A percentile compares a stretch with the other conserved stretches of the same genome.
Conservation (phyloP, 2,329 filamentous ascomycete genomes). For the Aspergillus sp. region DNA sequence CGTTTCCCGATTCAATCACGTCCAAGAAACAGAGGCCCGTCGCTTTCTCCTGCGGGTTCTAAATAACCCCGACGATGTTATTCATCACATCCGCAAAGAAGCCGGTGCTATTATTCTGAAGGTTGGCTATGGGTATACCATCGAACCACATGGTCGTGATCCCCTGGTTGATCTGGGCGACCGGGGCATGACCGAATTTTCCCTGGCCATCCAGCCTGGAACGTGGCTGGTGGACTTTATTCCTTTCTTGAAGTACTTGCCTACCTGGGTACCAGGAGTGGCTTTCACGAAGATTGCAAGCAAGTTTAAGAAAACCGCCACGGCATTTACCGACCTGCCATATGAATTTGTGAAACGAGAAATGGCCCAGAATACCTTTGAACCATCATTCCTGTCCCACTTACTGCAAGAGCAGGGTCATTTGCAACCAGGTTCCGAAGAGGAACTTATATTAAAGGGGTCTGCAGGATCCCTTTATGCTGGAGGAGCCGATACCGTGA, state of each 20-base stretch:
- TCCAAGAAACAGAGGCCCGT: constrained; percentile 42
- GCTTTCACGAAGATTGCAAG: constrained; percentile 39
- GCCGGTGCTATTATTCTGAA: constrained; percentile 38
- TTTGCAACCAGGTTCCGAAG: constrained; percentile 17
- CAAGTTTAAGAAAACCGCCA: constrained; percentile 26
- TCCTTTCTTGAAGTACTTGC: constrained; percentile 32
- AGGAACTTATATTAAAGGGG: constrained; percentile 25
- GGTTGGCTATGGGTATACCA: constrained; percentile 32
- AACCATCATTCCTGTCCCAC: constrained; percentile 37
- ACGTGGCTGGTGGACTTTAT: constrained; percentile 44
- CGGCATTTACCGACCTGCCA: constrained; percentile 32
- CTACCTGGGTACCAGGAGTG: constrained; percentile 44
- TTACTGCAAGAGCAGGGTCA: constrained; percentile 28
- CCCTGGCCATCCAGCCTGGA: constrained; percentile 37
- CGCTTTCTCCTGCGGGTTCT: constrained; percentile 40
- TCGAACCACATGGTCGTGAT: constrained; percentile 18
- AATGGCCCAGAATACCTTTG: constrained; percentile 25
- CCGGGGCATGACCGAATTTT: constrained; percentile 37
- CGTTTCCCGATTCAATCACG: constrained; percentile 32
- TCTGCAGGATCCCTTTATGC: constrained; percentile 37
- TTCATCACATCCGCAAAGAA: constrained; percentile 38
- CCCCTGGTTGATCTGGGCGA: constrained; percentile 38
- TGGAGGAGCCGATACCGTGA: constrained; percentile 39
- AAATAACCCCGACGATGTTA: constrained; percentile 33
- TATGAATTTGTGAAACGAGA: constrained; percentile 41